Conservation (phyloP, 129 eudicot species). For the Deinandra increscens region DNA sequence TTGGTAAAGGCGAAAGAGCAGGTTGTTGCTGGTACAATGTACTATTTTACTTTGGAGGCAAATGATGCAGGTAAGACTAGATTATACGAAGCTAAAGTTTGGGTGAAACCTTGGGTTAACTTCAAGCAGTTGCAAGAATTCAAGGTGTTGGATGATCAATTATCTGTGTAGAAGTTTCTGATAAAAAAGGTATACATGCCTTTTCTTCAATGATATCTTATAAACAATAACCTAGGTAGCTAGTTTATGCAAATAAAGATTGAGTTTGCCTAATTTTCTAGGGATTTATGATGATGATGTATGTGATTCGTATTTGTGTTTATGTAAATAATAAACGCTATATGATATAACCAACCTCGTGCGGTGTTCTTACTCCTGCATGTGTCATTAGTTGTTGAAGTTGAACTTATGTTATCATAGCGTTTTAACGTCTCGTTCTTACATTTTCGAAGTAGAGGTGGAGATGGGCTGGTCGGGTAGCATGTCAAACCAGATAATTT, state of each 20-base stretch:
- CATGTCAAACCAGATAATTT: not conserved
- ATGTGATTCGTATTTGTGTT: constrained; percentile 3
- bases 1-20: constrained; percentile 48
- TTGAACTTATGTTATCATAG: not conserved
- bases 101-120: constrained; percentile 65
- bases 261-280: constrained; percentile 12
- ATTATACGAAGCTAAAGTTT: constrained; percentile 50
- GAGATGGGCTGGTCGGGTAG: not conserved
- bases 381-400: not conserved
- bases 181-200: not conserved
- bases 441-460: not conserved
- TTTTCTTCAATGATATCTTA: not conserved
- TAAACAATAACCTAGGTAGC: constrained; percentile 14
- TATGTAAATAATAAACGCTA: constrained; percentile 20
- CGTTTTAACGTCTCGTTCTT: not conserved
- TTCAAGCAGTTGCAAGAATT: constrained; percentile 48
- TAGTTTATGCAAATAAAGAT: not conserved
- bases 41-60: constrained; percentile 49
- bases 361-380: not conserved
- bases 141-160: constrained; percentile 33
- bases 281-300: constrained; percentile 14
- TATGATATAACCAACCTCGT: constrained; percentile 6
- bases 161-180: constrained; percentile 2
- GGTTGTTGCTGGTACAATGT: constrained; percentile 55
- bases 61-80: constrained; percentile 37